phyloP scores from a whole-genome alignment of 495 filamentous ascomycete genomes.

The Astrocystis sublimbata region DNA sequence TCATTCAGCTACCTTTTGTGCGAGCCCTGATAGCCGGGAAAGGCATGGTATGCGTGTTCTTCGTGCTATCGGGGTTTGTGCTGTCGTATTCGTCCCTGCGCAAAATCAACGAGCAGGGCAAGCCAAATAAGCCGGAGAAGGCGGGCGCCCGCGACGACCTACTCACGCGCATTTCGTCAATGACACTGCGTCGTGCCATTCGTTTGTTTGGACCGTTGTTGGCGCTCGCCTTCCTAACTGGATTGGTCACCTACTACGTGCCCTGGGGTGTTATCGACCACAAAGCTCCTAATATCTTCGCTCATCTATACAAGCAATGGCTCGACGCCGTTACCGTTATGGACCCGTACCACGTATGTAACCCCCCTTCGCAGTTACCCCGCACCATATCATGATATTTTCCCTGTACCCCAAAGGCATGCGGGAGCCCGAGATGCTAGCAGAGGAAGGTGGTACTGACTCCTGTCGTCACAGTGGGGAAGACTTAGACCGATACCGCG shows the following conservation, averaged over 20 bases:
- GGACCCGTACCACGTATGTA: slow-evolving; percentile 11
- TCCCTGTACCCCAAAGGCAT: not conserved
- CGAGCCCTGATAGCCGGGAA: slow-evolving; percentile 11
- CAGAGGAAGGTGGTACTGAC: slow-evolving; percentile 2
- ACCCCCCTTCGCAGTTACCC: not conserved
- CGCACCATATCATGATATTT: not conserved
- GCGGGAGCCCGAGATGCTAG: not conserved
- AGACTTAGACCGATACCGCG: slow-evolving; percentile 2
- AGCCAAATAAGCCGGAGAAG: slow-evolving; percentile 6
- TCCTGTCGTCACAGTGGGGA: not conserved
- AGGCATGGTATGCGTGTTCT: slow-evolving; percentile 15
- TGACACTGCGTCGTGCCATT: slow-evolving; percentile 14
- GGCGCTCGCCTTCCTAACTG: slow-evolving; percentile 11
- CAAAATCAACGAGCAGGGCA: slow-evolving; percentile 8
- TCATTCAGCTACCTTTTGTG: slow-evolving; percentile 8
- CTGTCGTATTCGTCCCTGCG: slow-evolving; percentile 13
- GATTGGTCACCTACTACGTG: slow-evolving; percentile 11
- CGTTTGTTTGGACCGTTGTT: slow-evolving; percentile 13
- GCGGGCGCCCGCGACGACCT: slow-evolving; percentile 6
- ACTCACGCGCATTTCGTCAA: slow-evolving; percentile 7
- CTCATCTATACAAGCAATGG: slow-evolving; percentile 5
- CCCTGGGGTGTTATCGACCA: slow-evolving; percentile 1
- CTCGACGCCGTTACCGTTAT: slow-evolving; percentile 13
- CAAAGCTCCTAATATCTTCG: slow-evolving; percentile 13
- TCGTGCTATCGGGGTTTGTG: slow-evolving; percentile 11